Evolutionary conservation across 495 filamentous ascomycete genomes (phyloP).

Genomic region (Aspergillus asperescens): DNA sequence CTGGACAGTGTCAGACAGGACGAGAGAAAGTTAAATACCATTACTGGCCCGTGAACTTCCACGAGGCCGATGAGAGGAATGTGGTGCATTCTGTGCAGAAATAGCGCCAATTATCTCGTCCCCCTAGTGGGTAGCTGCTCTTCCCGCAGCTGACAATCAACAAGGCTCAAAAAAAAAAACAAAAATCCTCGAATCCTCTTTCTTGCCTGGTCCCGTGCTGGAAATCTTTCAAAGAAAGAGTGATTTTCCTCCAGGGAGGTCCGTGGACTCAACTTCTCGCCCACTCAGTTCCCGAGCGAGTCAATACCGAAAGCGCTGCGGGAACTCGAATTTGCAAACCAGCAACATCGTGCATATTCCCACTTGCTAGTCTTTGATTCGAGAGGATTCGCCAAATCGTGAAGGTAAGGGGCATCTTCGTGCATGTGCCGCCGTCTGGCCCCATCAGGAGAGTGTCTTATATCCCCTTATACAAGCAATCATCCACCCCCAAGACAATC

Average conservation of each 20-base stretch:
- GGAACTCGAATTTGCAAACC: neutral
- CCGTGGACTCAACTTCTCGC: neutral
- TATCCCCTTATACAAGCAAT: constrained; percentile 4
- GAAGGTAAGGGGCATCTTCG: neutral
- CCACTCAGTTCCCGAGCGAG: neutral
- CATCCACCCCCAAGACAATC: neutral
- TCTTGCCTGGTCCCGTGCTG: neutral
- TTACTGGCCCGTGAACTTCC: neutral
- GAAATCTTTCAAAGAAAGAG: neutral
- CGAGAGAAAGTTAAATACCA: neutral
- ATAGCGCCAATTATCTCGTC: neutral
- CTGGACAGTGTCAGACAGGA: neutral
- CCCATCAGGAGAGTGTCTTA: constrained; percentile 3
- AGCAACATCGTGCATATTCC: neutral
- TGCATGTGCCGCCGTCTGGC: neutral
- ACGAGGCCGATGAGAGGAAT: neutral
- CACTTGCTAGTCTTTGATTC: neutral
- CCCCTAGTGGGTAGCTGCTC: constrained; percentile 8
- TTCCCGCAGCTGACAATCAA: constrained; percentile 12
- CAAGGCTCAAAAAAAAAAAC: neutral
- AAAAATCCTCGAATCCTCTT: neutral
- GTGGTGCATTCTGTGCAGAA: neutral
- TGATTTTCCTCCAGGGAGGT: neutral
- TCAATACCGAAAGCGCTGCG: constrained; percentile 2
- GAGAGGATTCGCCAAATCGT: neutral